Percentiles rank a stretch among this genome's conserved stretches.
phyloP scores from a whole-genome alignment of 129 eudicot genomes.

The Daucus carota region DH1_v3.0 NC_030382.2:37970501-37971000 shows the following conservation, averaged over 20 bases:
- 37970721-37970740: neutral
- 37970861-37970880: no score
- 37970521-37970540: no score
- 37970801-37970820: neutral
- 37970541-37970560: neutral
- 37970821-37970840: neutral
- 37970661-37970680: neutral
- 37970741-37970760: neutral
- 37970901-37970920: neutral
- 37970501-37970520: neutral
- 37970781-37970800: constrained; percentile 1
- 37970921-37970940: neutral
- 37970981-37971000: neutral
- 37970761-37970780: neutral
- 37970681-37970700: neutral
- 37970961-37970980: neutral
- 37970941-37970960: neutral
- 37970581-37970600: neutral
- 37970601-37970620: neutral
- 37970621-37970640: neutral
- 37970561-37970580: neutral
- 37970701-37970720: neutral
- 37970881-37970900: neutral
- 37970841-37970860: neutral
- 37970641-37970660: neutral